phyloP scores from a whole-genome alignment of 257 asterid species.

The Plectranthus barbatus region DNA sequence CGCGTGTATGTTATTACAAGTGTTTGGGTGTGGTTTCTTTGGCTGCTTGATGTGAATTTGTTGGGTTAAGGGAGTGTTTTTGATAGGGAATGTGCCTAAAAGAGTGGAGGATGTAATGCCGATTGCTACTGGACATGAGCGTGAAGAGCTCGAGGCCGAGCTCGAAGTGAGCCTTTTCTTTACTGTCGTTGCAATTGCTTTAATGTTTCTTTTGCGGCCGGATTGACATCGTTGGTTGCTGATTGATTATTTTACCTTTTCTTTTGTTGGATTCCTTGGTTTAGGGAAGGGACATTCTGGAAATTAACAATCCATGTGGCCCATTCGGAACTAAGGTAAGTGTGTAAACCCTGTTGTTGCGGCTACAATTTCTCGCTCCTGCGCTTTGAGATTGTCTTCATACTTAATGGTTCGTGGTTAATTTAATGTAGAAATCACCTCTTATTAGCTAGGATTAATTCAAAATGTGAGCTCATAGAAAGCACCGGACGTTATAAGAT shows the following conservation, averaged over 20 bases:
- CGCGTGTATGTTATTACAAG: neutral
- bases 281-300: constrained; percentile 50
- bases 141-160: constrained; percentile 89
- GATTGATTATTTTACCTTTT: neutral
- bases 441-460: neutral
- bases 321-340: constrained; percentile 59
- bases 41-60: neutral
- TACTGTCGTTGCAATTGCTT: neutral
- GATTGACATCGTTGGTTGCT: neutral
- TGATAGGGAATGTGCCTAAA: constrained; percentile 44
- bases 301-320: constrained; percentile 42
- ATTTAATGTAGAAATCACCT: neutral
- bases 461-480: neutral
- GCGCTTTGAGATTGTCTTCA: neutral
- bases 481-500: no score
- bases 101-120: constrained; percentile 84
- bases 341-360: neutral
- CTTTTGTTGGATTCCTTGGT: neutral
- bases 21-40: neutral
- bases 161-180: constrained; percentile 47
- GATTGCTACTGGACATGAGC: constrained; percentile 95
- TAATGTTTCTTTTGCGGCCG: neutral
- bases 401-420: neutral
- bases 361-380: neutral
- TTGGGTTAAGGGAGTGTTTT: neutral